Evolutionary conservation across 176 grass and related monocot species (phyloP), one percentile per base, ranked within the genome.

Genomic region (Saccharum spontaneum): DNA sequence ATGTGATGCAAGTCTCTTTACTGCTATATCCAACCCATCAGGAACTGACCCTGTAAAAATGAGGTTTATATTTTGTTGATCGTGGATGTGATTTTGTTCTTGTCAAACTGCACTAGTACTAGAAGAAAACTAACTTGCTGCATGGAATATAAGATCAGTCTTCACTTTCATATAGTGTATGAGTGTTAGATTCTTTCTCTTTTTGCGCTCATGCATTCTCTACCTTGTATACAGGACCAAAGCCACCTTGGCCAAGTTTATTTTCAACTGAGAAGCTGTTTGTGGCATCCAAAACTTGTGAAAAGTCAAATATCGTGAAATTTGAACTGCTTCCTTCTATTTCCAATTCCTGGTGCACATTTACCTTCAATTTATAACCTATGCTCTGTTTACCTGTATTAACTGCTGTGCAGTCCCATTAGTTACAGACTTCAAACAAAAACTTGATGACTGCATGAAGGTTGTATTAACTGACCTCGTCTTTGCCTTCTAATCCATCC

Each of bases 1-100:
- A 16, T 66, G 45, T 76, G 83, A 65, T 17, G 73, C 82, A n/a
- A 90, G 84, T 44, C 79, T 87, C 67, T 90, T 90, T 2, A 90
- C 89, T 46, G 89, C 89, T 61, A 90, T 70, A 50, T 83, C 79
- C 64, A 34, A 36, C 39, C 89, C 79, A 68, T 73, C 76, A 38
- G 66, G 67, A 54, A 79, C 8, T 70, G 28, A 1, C 89, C 89
- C 89, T 89, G 43, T 16, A 55, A 76, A 28, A 41, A 70, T 7
- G 2, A 40, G 0, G 37, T 70, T 22, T 1, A 50, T 9, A 5
- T n/a, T 8, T 41, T 20, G 0, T 18, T 69, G 1, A 23, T 43
- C 18, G 13, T 71, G 20, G 37, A 71, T 41, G 10, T 36, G 33
- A 20, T 23, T 3, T 22, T 71, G 3, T 71, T 2, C 1, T 50